phyloP scores from a whole-genome alignment of 139 green algal genomes.

The Dunaliella primolecta region DNA sequence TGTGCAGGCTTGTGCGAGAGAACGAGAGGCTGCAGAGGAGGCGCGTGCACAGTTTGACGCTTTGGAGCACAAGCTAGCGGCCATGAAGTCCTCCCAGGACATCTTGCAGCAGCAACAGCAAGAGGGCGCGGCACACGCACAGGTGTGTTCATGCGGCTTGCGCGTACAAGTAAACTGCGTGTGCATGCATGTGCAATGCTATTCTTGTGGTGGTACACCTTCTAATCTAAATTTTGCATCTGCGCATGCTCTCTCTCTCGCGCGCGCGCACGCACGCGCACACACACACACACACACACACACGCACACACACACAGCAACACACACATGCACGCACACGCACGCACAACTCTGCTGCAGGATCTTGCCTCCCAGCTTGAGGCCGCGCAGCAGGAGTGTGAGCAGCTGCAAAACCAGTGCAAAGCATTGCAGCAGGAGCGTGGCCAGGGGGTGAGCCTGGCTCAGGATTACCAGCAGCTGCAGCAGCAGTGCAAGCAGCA shows the following conservation, averaged over 20 bases:
- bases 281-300: not conserved
- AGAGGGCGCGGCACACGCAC: too few relatives aligned
- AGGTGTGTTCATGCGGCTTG: too few relatives aligned
- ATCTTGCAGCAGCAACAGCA: not conserved
- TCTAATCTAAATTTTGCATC: too few relatives aligned
- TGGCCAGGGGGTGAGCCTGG: not conserved
- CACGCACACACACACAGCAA: not conserved
- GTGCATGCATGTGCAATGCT: too few relatives aligned
- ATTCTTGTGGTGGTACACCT: too few relatives aligned
- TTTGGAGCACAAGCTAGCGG: constrained; percentile 5
- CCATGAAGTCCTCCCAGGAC: not conserved
- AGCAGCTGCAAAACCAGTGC: not conserved
- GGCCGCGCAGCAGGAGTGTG: not conserved
- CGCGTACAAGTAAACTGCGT: too few relatives aligned
- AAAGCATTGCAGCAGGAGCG: not conserved
- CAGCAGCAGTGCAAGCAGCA: not conserved
- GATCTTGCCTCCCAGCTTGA: not conserved
- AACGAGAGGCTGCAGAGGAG: not conserved
- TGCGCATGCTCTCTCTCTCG: not conserved
- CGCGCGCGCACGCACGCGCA: not conserved
- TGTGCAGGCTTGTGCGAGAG: not conserved
- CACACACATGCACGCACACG: constrained; percentile 1
- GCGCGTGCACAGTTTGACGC: constrained; percentile 9
- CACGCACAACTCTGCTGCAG: too few relatives aligned
- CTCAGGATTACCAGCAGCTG: not conserved